Base-by-base conservation (phyloP, 2,329 filamentous ascomycete genomes). In the Thielaviopsis euricoi region DNA sequence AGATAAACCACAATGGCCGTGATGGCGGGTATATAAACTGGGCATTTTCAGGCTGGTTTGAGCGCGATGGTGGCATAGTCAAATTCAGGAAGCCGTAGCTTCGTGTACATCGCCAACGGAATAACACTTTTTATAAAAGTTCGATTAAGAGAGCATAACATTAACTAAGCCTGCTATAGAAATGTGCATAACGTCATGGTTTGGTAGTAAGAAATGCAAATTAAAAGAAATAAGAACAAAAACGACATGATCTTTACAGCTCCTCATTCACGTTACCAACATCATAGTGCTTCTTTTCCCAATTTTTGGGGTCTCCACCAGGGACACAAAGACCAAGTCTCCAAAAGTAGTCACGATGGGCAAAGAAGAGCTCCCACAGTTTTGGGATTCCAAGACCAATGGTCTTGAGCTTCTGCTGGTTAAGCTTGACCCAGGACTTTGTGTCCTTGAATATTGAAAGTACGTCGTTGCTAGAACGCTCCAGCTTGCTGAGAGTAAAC, bases 321-420 rank as follows among this genome's bases (percentile, higher is more conserved):
- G 91, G 90, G 1, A 96, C 75, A 71, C 93, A 98, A 33, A 97
- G 73, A 0, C 93, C 93, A 56, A 98, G 70, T 58, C 93, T 78
- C 87, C 89, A 95, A 71, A 98, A 97, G 70, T 98, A 98, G 71
- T 98, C 93, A 46, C 93, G 76, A 71, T 98, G 93, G 1, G 90
- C 87, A 69, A 94, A 95, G 66, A 97, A 85, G 7, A 96, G 73
- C 70, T 95, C 82, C 89, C 91, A 95, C n/a, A 94, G 77, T 68
- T 85, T 87, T 64, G 59, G 59, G 15, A 61, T 56, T n/a, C 53
- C 59, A 33, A 61, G 52, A 9, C 56, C 57, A 46, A 58, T 53
- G 26, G 43, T 43, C 43, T 52, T 37, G n/a, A 57, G 37, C 51
- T 58, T 61, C 17, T 25, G 46, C 37, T 53, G 29, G 50, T 58